Evolutionary conservation across 2,329 filamentous ascomycete species (phyloP), one percentile per base, ranked within the genome.

Genomic region (Fonsecaea multimorphosa): DNA sequence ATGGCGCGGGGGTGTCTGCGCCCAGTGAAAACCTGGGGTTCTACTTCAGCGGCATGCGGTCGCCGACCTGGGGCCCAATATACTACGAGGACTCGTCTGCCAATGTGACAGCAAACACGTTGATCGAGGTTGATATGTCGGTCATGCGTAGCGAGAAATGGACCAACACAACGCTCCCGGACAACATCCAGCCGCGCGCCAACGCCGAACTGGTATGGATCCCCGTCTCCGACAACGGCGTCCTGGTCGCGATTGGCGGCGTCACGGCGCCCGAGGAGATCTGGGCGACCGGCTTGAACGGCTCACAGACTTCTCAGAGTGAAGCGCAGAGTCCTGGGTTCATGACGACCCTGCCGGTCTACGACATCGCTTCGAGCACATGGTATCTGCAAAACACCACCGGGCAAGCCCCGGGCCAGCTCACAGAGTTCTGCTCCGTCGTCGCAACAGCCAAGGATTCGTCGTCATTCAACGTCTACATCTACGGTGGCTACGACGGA

Each of bases 1-100:
- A 85, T 68, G 89, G 90, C 19, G 89, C 84, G 1, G 84, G 83
- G 0, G 87, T 83, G 11, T 90, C 81, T 51, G 87, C 85, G 0
- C 89, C 89, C 0, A 91, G 88, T 0, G 89, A 92, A 75, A 88
- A 91, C 68, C 83, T 87, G 70, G 88, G 87, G 0, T 92, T 87
- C 80, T 91, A 91, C 71, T 90, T 92, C 69, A 86, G 87, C 0
- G 90, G 90, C 0, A 78, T 89, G 75, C 83, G 79, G 14, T 82
- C 86, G 0, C 75, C 80, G 0, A 75, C 76, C 12, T 82, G 78
- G 71, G 86, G 86, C 0, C 76, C 80, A 81, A 79, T 63, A 24
- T 65, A 66, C 52, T 69, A 67, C 72, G 4, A 78, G 0, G 87
- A 85, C 69, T 89, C 89, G 16, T 89, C 84, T 1, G 71, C 71